A percentile compares a stretch with the other conserved stretches of the same genome.
Evolutionary conservation across 768 basidiomycete species (phyloP).

Genomic region (Suillus sp.): DNA sequence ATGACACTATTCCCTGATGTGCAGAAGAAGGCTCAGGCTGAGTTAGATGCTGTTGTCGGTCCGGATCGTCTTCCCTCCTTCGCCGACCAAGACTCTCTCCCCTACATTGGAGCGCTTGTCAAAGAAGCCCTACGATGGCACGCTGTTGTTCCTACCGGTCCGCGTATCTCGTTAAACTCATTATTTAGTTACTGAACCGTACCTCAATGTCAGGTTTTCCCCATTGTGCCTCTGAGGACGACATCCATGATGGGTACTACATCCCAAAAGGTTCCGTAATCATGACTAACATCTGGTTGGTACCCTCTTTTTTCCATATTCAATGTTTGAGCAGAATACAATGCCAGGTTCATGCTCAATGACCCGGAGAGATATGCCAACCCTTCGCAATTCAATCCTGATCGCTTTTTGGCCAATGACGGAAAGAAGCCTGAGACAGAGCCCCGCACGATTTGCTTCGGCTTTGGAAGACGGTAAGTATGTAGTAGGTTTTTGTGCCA

Average conservation of each 20-base stretch:
- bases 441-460: slow-evolving; percentile 59
- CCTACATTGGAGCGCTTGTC: slow-evolving; percentile 60
- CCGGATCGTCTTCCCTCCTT: slow-evolving; percentile 61
- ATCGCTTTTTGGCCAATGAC: slow-evolving; percentile 45
- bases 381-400: slow-evolving; percentile 55
- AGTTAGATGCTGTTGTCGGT: slow-evolving; percentile 63
- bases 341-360: slow-evolving; percentile 26
- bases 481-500: slow-evolving; percentile 11
- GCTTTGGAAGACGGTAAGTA: slow-evolving; percentile 58
- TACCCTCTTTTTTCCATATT: slow-evolving; percentile 10
- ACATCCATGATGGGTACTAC: slow-evolving; percentile 61
- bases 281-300: slow-evolving; percentile 27
- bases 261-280: slow-evolving; percentile 50
- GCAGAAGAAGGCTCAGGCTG: slow-evolving; percentile 59
- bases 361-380: slow-evolving; percentile 42
- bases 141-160: slow-evolving; percentile 42
- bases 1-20: slow-evolving; percentile 39
- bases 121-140: slow-evolving; percentile 58
- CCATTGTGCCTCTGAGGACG: slow-evolving; percentile 60
- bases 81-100: slow-evolving; percentile 56
- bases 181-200: slow-evolving; percentile 34
- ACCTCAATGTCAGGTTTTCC: slow-evolving; percentile 30
- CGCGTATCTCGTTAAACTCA: slow-evolving; percentile 36
- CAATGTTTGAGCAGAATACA: slow-evolving; percentile 2
- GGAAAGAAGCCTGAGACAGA: slow-evolving; percentile 43